Percentiles rank a stretch among this genome's conserved stretches.
phyloP scores from a whole-genome alignment of 1,284 basidiomycete species.

The Flammula alnicola region DNA sequence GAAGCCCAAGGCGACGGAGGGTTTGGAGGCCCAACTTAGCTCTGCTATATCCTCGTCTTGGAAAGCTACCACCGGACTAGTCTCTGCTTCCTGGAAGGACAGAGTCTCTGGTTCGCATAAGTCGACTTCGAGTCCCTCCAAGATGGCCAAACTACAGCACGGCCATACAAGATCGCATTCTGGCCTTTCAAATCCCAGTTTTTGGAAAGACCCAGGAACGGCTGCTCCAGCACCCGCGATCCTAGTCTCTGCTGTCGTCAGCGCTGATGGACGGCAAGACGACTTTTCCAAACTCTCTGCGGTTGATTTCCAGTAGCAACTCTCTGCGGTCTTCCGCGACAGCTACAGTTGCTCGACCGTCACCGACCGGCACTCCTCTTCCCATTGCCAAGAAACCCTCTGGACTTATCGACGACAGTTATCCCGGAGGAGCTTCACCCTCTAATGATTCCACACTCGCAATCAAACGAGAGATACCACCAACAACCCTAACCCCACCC shows the following conservation, averaged over 20 bases:
- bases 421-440: constrained; percentile 17
- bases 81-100: constrained; percentile 41
- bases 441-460: constrained; percentile 13
- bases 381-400: constrained; percentile 27
- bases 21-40: constrained; percentile 33
- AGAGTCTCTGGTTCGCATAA: constrained; percentile 40
- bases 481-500: constrained; percentile 9
- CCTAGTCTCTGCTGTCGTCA: constrained; percentile 49
- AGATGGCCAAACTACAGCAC: constrained; percentile 32
- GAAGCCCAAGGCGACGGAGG: constrained; percentile 36
- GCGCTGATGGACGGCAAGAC: constrained; percentile 44
- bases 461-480: constrained; percentile 14
- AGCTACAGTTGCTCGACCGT: constrained; percentile 42
- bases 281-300: constrained; percentile 40
- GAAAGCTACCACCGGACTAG: constrained; percentile 32
- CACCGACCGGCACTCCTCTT: constrained; percentile 42
- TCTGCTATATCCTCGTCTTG: constrained; percentile 40
- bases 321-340: constrained; percentile 47
- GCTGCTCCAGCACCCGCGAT: constrained; percentile 54
- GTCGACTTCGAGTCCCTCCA: constrained; percentile 34
- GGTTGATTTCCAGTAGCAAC: constrained; percentile 22
- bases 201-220: constrained; percentile 55
- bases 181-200: constrained; percentile 37
- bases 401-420: constrained; percentile 27
- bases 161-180: constrained; percentile 42